These are phyloP conservation scores for Pythium rhizo-oryzae DNA, from an alignment of 352 stramenopile species.

Conservation along the genomic window DNA sequence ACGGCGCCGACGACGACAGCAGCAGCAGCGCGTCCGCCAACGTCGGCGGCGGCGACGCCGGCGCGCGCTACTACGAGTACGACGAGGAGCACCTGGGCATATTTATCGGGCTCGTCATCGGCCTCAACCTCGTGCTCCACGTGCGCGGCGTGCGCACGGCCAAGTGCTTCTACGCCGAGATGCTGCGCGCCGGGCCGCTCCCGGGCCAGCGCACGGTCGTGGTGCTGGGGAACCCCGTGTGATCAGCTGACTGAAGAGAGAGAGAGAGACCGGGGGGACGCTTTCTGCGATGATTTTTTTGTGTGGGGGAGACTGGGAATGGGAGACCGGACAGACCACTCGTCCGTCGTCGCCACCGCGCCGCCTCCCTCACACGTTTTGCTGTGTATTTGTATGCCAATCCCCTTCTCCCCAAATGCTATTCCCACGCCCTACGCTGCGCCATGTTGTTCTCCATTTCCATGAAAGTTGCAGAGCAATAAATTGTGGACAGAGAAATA, in stretches of 20 bases:
- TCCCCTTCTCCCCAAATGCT: not conserved
- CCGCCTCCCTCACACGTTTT: not conserved
- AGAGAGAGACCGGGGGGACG: not conserved
- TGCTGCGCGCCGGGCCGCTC: conserved; percentile 29
- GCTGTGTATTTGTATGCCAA: not conserved
- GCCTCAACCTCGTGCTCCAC: conserved; percentile 62
- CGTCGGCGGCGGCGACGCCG: conserved; percentile 2
- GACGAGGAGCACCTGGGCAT: conserved; percentile 43
- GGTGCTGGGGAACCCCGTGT: conserved; percentile 22
- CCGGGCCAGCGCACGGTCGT: conserved; percentile 25
- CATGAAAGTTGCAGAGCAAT: no score
- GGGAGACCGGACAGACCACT: no score
- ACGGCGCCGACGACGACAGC: not conserved
- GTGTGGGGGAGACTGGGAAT: not conserved
- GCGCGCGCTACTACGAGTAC: conserved; percentile 22
- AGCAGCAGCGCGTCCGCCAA: not conserved
- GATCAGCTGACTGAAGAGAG: not conserved
- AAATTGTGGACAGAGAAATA: no score
- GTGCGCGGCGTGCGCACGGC: conserved; percentile 47
- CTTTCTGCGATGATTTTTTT: not conserved
- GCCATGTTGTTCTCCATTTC: not conserved
- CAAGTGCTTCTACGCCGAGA: conserved; percentile 39
- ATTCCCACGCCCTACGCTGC: not conserved
- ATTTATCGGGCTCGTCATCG: conserved; percentile 55
- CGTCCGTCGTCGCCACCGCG: no score